These are phyloP conservation scores for Acaromyces ingoldii DNA, from an alignment of 1,284 basidiomycete species.

Conservation along the genomic window DNA sequence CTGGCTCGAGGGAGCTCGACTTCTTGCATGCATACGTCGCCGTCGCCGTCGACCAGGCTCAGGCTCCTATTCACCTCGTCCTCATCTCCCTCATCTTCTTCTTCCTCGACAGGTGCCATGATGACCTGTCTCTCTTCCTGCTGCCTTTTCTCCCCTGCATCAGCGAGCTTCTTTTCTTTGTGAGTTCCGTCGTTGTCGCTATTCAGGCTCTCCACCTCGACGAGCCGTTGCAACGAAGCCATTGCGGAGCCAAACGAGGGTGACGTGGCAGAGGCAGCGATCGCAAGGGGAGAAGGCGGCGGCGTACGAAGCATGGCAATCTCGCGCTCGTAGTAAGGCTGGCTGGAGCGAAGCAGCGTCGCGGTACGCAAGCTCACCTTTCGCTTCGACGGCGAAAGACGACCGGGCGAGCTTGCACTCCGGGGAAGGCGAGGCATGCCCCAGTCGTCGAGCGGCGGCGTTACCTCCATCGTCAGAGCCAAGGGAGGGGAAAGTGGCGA, in stretches of 20 bases:
- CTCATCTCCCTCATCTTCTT: not conserved
- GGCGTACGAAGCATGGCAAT: not conserved
- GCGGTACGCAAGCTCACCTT: slow-evolving; percentile 1
- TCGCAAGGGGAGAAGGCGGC: slow-evolving; percentile 1
- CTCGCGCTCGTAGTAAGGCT: not conserved
- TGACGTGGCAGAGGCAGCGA: no score
- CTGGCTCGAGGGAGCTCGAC: no score
- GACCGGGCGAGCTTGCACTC: slow-evolving; percentile 2
- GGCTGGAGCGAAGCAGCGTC: not conserved
- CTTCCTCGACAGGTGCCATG: not conserved
- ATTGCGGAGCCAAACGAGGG: no score
- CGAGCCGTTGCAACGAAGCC: no score
- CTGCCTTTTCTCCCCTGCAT: not conserved
- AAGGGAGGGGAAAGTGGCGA: no score
- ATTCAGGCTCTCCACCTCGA: no score
- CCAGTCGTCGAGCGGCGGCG: not conserved
- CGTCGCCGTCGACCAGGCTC: not conserved
- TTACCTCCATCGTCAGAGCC: no score
- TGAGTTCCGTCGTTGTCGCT: not conserved
- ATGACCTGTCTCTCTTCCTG: not conserved
- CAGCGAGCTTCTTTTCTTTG: not conserved
- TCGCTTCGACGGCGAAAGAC: slow-evolving; percentile 2
- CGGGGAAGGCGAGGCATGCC: slow-evolving; percentile 3
- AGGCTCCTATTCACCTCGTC: slow-evolving; percentile 4
- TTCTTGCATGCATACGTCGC: no score